Evolutionary conservation across 2,329 filamentous ascomycete species (phyloP).

Genomic region (Hysterium pulicare): DNA sequence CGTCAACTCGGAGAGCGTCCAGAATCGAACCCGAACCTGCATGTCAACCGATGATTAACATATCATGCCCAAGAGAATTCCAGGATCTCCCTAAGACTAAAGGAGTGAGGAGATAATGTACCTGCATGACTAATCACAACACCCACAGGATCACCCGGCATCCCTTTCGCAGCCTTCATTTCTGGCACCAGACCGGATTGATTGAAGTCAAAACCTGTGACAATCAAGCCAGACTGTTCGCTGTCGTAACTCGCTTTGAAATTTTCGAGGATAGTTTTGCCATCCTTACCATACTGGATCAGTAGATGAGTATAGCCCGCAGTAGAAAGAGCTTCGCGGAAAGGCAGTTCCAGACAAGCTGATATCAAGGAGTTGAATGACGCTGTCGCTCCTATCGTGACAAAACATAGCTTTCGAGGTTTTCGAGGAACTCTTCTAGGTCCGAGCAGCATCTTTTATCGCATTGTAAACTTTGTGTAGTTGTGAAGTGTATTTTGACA

Average conservation of each 20-base stretch:
- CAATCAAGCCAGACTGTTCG: slow-evolving; percentile 18
- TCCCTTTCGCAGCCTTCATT: slow-evolving; percentile 51
- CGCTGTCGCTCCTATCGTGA: slow-evolving; percentile 90
- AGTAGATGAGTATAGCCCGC: slow-evolving; percentile 67
- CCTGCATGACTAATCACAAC: slow-evolving; percentile 83
- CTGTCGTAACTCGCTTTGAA: background rate
- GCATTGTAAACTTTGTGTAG: too few species aligned
- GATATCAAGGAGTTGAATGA: slow-evolving; percentile 71
- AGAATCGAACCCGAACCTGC: slow-evolving; percentile 86
- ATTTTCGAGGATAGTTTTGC: slow-evolving; percentile 52
- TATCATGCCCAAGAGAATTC: slow-evolving; percentile 24
- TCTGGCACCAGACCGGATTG: slow-evolving; percentile 55
- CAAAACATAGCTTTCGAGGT: slow-evolving; percentile 61
- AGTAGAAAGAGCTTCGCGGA: slow-evolving; percentile 59
- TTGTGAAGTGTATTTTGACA: too few species aligned
- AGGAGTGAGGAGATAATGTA: slow-evolving; percentile 32
- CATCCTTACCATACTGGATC: slow-evolving; percentile 76
- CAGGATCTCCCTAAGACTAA: slow-evolving; percentile 69
- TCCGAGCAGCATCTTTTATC: too few species aligned
- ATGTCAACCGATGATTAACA: slow-evolving; percentile 4
- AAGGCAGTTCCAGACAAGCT: slow-evolving; percentile 59
- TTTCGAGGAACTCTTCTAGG: too few species aligned
- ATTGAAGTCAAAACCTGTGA: slow-evolving; percentile 67
- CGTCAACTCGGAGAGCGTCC: slow-evolving; percentile 69
- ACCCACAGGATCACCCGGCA: slow-evolving; percentile 48